Evolutionary conservation across 2,329 filamentous ascomycete genomes (phyloP), one percentile per base, ranked within the genome.

Genomic region (Periglandula ipomoeae): DNA sequence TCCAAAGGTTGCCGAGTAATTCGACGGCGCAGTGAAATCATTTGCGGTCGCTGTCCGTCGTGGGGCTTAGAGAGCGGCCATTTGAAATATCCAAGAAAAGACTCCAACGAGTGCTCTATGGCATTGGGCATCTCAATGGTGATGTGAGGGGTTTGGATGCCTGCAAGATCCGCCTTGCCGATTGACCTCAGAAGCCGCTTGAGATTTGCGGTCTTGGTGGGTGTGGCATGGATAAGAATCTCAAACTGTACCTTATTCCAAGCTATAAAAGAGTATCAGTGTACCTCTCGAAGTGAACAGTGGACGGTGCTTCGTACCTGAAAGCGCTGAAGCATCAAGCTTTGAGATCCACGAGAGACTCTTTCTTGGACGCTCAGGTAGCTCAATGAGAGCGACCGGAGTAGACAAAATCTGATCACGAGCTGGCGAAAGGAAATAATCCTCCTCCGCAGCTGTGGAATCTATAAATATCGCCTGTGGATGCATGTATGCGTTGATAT

Each of bases 241-340:
- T 97, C 89, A 52, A 97, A 74, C 34, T 75, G 80, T 5, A 87
- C 73, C 42, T 81, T 78, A 62, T 91, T 83, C 90, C 90, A 96
- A 30, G 78, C 85, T 84, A 59, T 22, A 43, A 38, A 23, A 43
- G n/a, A 5, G 22, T 15, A 48, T 62, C 45, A 53, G 51, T 24
- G 8, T 40, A 15, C 13, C 15, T 40, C 5, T 6, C 19, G 35
- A 11, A 20, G 8, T 20, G 9, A 1, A 38, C 11, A 17, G 39
- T 15, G 20, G 22, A 26, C 9, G 23, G 13, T 15, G 20, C 11
- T 39, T 46, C 56, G 47, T 72, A 85, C 83, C 75, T 55, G 71
- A 75, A 50, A 96, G 68, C 26, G 89, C 82, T 17, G 73, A 70
- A 51, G 84, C 79, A 60, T 95, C 88, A 11, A 97, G 73, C 53